Evolutionary conservation across 345 rosid genomes (phyloP).

Genomic region (Laguncularia racemosa): DNA sequence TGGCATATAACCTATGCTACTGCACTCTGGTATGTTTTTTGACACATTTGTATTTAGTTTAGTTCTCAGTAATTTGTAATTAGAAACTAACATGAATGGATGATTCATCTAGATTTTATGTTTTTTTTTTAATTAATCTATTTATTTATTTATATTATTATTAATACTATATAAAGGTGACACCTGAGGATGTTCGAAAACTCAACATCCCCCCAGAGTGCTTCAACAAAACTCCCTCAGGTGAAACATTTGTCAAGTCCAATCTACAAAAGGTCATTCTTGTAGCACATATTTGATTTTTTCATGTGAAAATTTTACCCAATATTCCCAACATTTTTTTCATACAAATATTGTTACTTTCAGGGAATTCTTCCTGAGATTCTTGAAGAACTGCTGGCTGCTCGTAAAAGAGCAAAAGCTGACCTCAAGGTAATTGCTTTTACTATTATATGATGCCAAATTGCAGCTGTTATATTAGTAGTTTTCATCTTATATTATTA

Average conservation of each 20-base stretch:
- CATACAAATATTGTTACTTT: conserved; percentile 10
- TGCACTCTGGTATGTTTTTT: conserved; percentile 69
- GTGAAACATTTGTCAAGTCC: conserved; percentile 90
- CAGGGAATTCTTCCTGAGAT: conserved; percentile 99
- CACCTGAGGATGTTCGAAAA: conserved; percentile 80
- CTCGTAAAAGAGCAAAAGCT: conserved; percentile 95
- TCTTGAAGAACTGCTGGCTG: conserved; percentile 84
- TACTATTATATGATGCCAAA: neutral
- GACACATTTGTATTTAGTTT: conserved; percentile 2
- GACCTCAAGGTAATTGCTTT: conserved; percentile 65
- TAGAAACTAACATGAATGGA: too few species aligned
- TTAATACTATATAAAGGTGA: conserved; percentile 44
- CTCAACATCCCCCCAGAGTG: conserved; percentile 79
- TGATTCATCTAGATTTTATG: too few species aligned
- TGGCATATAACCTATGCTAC: conserved; percentile 97
- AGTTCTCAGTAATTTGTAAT: too few species aligned
- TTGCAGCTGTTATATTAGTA: neutral
- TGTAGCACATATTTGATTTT: conserved; percentile 1
- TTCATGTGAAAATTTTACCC: neutral
- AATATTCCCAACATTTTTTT: neutral
- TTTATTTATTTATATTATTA: conserved; percentile 8
- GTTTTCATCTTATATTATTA: neutral
- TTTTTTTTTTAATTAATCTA: too few species aligned
- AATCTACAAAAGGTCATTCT: conserved; percentile 63
- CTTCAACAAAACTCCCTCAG: conserved; percentile 83